Evolutionary conservation across 495 filamentous ascomycete species (phyloP), one percentile per base, ranked within the genome.

Genomic region (Annulohypoxylon nitens): DNA sequence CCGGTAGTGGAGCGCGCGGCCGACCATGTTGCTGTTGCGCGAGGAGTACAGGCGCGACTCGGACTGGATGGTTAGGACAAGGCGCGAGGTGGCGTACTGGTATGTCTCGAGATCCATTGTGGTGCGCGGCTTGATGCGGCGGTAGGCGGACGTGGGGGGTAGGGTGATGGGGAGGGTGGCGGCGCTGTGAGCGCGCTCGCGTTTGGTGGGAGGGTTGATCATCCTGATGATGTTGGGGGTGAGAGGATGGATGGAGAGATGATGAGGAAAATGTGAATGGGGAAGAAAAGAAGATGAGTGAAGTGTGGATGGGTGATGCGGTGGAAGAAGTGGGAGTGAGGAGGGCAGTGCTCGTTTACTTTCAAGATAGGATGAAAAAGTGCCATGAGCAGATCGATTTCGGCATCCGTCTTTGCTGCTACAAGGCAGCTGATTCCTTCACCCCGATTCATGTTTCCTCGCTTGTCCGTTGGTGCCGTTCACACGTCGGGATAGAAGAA

Each of bases 71-170:
- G 30, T 30, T 30, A 6, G 3, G 5, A 39, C 47, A 16, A 33
- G 18, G 36, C 53, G 70, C 16, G 53, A 25, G 33, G 68, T 53
- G 2, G 16, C 6, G 36, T 62, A 64, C 23, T 26, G 53, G 2
- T 7, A 16, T 10, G 25, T 64, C 10, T 73, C 70, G 60, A 73
- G 51, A 18, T 57, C 50, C 2, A 43, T 7, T 7, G 47, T 16
- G 64, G 6, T 20, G 14, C 14, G n/a, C 4, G 2, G 2, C 26
- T 10, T 41, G 26, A 23, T 23, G 0, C 48, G 50, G 3, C 9
- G 20, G 50, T 53, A 11, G 47, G 47, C 9, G 18, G 16, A 3
- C 1, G 18, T 3, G 16, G 25, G 23, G 9, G 37, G 18, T 30
- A 20, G 14, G 14, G 26, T 0, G 39, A 26, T 16, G 25, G 20